Evolutionary conservation across 805 yeast genomes (phyloP), one percentile per base, ranked within the genome.

Genomic region (Cyberlindnera xylosilytica): DNA sequence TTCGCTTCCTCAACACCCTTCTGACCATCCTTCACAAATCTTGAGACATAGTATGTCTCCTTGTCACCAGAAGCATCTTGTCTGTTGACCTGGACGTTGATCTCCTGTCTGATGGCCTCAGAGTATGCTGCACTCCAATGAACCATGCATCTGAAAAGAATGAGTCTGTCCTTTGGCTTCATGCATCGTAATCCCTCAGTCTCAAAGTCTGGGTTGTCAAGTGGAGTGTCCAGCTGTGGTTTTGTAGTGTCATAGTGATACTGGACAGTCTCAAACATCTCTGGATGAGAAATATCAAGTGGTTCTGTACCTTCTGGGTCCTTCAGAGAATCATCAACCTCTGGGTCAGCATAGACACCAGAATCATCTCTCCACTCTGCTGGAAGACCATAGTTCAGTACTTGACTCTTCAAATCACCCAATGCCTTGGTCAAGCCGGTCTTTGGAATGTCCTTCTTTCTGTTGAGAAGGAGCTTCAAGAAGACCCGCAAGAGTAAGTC

Each of bases 361-460:
- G 50, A 37, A 41, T 57, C 60, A 45, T 57, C 53, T 39, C 61
- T 46, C 62, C 62, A 58, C 43, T 57, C 60, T 7, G 22, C 29
- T 4, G 62, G 62, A n/a, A 58, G 38, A 3, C 62, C 61, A 42
- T 45, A 51, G 1, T 2, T 15, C 13, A 41, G 26, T 4, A 49
- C 52, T 11, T 26, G 19, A 2, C 43, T 15, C 27, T 48, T 53
- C 16, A 57, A 40, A 17, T 55, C 59, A 27, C 18, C 18, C 3
- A 55, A 22, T 3, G 53, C 51, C 30, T 44, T 55, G 3, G 43
- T 13, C n/a, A 46, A 11, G 13, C 34, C 39, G 6, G 38, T 15
- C 36, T 24, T 38, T 4, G 45, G 38, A 20, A 51, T 37, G 10
- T 35, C 24, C 29, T 38, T 49, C 23, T 45, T 47, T 32, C 45